These are phyloP conservation scores for Purpureocillium takamizusanense DNA, from an alignment of 2,329 filamentous ascomycete genomes.

Conservation along the genomic window DNA sequence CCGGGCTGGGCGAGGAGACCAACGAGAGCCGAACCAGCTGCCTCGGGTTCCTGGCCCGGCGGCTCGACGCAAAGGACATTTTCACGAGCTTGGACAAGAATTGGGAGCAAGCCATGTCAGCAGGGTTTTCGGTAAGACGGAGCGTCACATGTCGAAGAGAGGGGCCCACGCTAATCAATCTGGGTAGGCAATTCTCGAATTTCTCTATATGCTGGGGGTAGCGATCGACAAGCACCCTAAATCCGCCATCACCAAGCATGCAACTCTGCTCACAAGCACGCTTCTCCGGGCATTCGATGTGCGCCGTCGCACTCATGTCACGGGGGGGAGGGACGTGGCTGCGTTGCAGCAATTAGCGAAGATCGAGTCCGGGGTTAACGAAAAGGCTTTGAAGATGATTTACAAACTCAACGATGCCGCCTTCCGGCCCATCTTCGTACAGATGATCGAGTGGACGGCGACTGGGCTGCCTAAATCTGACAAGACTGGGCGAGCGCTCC, in stretches of 20 bases:
- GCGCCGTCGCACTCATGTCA: slow-evolving; percentile 44
- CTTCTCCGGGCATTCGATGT: slow-evolving; percentile 56
- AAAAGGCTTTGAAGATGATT: slow-evolving; percentile 77
- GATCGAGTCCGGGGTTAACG: slow-evolving; percentile 58
- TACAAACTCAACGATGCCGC: slow-evolving; percentile 93
- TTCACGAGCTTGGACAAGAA: slow-evolving; percentile 65
- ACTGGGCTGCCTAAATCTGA: slow-evolving; percentile 54
- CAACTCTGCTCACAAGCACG: slow-evolving; percentile 57
- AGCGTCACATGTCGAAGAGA: not conserved
- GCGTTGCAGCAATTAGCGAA: slow-evolving; percentile 39
- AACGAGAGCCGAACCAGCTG: slow-evolving; percentile 60
- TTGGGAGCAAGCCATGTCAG: slow-evolving; percentile 55
- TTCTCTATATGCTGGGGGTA: slow-evolving; percentile 58
- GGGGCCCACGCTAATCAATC: slow-evolving; percentile 18
- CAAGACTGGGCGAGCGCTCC: slow-evolving; percentile 43
- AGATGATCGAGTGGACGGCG: slow-evolving; percentile 74
- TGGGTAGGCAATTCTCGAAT: slow-evolving; percentile 54
- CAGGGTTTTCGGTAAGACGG: slow-evolving; percentile 51
- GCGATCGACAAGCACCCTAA: slow-evolving; percentile 74
- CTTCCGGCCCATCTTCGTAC: slow-evolving; percentile 84
- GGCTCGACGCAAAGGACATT: slow-evolving; percentile 67
- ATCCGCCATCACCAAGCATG: slow-evolving; percentile 66
- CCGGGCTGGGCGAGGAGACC: slow-evolving; percentile 50
- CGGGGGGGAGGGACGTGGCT: slow-evolving; percentile 35
- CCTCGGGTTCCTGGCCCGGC: slow-evolving; percentile 64